A percentile compares a stretch with the other conserved stretches of the same genome.
Conservation (phyloP, 768 basidiomycete genomes). For the Serendipita vermifera region DNA sequence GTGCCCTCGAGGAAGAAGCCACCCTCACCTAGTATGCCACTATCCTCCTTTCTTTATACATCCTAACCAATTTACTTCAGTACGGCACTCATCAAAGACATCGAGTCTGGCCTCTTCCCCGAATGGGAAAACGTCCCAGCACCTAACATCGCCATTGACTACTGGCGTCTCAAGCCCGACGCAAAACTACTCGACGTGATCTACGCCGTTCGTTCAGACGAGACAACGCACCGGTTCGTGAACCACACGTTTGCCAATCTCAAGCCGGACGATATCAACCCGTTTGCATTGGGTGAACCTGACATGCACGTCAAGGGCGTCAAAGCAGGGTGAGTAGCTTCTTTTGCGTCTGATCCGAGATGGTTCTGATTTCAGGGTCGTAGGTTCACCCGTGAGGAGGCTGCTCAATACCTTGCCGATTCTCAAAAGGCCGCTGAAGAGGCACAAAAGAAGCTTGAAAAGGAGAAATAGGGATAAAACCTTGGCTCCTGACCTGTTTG, state of each 20-base stretch:
- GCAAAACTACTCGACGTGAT: constrained; percentile 80
- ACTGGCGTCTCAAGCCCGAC: constrained; percentile 67
- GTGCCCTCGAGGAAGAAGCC: constrained; percentile 88
- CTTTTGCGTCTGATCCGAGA: constrained; percentile 2
- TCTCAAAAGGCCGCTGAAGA: constrained; percentile 16
- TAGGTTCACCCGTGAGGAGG: constrained; percentile 26
- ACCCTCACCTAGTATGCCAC: constrained; percentile 69
- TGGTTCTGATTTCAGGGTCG: not conserved
- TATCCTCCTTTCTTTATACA: constrained; percentile 13
- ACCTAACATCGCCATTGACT: constrained; percentile 85
- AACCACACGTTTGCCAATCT: constrained; percentile 93
- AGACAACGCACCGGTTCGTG: constrained; percentile 86
- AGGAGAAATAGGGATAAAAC: too few relatives aligned
- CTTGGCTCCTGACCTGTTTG: too few relatives aligned
- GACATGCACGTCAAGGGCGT: constrained; percentile 73
- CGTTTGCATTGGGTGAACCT: constrained; percentile 80
- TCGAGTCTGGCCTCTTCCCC: constrained; percentile 69
- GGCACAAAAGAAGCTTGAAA: not conserved
- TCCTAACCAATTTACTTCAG: constrained; percentile 26
- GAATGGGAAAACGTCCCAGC: constrained; percentile 67
- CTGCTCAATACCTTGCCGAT: constrained; percentile 23
- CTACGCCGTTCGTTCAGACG: constrained; percentile 86
- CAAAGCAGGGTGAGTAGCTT: constrained; percentile 47
- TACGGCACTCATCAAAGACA: constrained; percentile 69
- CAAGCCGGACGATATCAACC: constrained; percentile 68